Evolutionary conservation across 176 grass and related monocot species (phyloP).

Genomic region (Typha latifolia): DNA sequence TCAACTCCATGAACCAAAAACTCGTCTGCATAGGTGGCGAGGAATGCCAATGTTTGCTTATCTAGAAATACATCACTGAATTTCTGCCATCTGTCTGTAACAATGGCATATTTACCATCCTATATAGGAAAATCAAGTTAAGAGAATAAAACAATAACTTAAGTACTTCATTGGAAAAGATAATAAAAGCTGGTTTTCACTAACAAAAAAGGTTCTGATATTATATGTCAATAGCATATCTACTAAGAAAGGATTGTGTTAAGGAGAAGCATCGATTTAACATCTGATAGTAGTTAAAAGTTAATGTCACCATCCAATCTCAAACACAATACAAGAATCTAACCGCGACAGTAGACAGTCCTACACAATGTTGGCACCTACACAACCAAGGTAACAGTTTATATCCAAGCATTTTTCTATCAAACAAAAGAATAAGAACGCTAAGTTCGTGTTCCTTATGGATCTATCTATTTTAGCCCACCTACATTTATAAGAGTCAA

Average conservation of each 20-base stretch:
- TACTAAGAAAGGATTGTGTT: neutral
- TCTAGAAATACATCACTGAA: constrained; percentile 70
- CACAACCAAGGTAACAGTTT: too few species aligned
- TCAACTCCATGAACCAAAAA: constrained; percentile 99
- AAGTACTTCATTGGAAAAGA: neutral
- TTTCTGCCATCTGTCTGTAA: constrained; percentile 94
- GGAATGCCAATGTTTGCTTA: constrained; percentile 48
- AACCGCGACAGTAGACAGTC: too few species aligned
- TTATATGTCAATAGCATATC: neutral
- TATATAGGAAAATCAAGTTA: constrained; percentile 27
- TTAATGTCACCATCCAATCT: too few species aligned
- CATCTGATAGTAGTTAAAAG: neutral
- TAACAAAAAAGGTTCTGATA: neutral
- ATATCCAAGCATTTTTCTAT: too few species aligned
- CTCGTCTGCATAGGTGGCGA: constrained; percentile 74
- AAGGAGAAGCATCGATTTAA: neutral
- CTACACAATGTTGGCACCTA: too few species aligned
- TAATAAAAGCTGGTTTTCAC: neutral
- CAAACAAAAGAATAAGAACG: neutral
- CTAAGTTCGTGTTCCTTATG: neutral
- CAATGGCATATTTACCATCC: constrained; percentile 79
- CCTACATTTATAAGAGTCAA: neutral
- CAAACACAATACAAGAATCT: too few species aligned
- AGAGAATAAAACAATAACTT: constrained; percentile 7
- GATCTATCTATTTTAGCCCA: neutral